phyloP scores from a whole-genome alignment of 2,329 filamentous ascomycete species.

The Chaetomiaceae sp. region DNA sequence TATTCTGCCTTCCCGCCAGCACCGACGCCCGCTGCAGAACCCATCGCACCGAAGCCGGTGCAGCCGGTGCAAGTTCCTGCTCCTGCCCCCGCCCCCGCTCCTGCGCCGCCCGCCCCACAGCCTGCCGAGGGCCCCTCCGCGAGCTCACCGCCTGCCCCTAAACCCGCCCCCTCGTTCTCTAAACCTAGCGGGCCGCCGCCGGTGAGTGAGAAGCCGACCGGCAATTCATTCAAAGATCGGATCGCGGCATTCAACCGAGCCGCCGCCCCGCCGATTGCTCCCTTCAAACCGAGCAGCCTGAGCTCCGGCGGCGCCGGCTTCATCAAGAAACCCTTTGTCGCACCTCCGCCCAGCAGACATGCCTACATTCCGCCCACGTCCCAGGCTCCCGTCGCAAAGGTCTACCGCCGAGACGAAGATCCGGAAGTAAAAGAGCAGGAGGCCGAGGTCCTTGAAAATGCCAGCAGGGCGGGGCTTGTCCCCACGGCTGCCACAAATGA shows the following conservation, averaged over 20 bases:
- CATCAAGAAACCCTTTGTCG: constrained; percentile 95
- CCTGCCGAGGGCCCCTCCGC: constrained; percentile 29
- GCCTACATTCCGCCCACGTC: constrained; percentile 77
- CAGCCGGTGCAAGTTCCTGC: constrained; percentile 37
- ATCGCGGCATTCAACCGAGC: constrained; percentile 97
- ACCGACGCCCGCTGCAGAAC: constrained; percentile 27
- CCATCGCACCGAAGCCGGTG: constrained; percentile 30
- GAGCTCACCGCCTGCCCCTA: constrained; percentile 39
- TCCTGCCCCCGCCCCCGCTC: constrained; percentile 34
- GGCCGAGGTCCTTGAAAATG: constrained; percentile 60
- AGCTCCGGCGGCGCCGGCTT: constrained; percentile 61
- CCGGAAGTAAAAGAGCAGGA: constrained; percentile 64
- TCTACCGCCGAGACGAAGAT: constrained; percentile 86
- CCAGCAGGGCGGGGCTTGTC: constrained; percentile 63
- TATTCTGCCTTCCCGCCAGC: constrained; percentile 28
- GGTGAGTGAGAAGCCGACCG: constrained; percentile 65
- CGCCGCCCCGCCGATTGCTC: constrained; percentile 78
- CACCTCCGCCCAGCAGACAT: constrained; percentile 87
- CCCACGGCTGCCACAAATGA: constrained; percentile 41
- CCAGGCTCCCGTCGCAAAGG: constrained; percentile 65
- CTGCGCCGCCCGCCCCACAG: constrained; percentile 34
- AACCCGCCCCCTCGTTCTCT: constrained; percentile 31
- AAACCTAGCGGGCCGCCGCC: constrained; percentile 60
- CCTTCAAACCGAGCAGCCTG: constrained; percentile 74
- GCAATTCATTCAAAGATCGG: constrained; percentile 83